Percentiles rank a stretch among this genome's conserved stretches.
These are phyloP conservation scores for Beauveria sp. DNA, from an alignment of 2,329 filamentous ascomycete species.

Conservation along the genomic window DNA sequence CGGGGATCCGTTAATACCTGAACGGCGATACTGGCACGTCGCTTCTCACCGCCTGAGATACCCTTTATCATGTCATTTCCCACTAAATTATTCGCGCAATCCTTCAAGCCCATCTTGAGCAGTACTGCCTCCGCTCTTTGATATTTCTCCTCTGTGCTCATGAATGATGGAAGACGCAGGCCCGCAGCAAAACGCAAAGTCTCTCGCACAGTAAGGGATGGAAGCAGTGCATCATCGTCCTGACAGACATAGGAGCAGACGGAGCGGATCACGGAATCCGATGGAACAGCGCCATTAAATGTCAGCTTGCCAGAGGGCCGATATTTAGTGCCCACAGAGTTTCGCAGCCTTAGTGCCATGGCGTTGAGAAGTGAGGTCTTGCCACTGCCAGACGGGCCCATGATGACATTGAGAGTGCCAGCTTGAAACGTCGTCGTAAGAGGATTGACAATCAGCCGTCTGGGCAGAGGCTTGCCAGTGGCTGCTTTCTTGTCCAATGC, in stretches of 20 bases:
- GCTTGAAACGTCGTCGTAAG: constrained; percentile 60
- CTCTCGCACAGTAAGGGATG: constrained; percentile 68
- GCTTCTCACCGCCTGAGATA: constrained; percentile 73
- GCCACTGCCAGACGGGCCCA: constrained; percentile 71
- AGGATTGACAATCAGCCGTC: constrained; percentile 57
- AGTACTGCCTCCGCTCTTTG: constrained; percentile 63
- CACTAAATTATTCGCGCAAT: constrained; percentile 68
- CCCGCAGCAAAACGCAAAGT: constrained; percentile 65
- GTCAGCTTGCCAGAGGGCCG: constrained; percentile 52
- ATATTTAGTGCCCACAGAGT: constrained; percentile 55
- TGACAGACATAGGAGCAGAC: constrained; percentile 73
- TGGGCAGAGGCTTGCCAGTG: constrained; percentile 42
- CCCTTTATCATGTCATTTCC: constrained; percentile 68
- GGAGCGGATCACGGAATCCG: constrained; percentile 60
- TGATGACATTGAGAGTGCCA: constrained; percentile 65
- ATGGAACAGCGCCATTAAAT: constrained; percentile 63
- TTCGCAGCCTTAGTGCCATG: constrained; percentile 60
- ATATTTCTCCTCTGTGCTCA: constrained; percentile 60
- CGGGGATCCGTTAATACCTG: constrained; percentile 70
- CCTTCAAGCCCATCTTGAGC: constrained; percentile 68
- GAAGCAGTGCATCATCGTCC: constrained; percentile 67
- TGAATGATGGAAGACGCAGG: constrained; percentile 61
- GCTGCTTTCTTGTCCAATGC: constrained; percentile 54
- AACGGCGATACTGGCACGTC: constrained; percentile 68
- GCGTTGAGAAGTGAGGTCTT: constrained; percentile 70